phyloP scores from a whole-genome alignment of 495 filamentous ascomycete genomes.

The Penicillium macrosclerotiorum region DNA sequence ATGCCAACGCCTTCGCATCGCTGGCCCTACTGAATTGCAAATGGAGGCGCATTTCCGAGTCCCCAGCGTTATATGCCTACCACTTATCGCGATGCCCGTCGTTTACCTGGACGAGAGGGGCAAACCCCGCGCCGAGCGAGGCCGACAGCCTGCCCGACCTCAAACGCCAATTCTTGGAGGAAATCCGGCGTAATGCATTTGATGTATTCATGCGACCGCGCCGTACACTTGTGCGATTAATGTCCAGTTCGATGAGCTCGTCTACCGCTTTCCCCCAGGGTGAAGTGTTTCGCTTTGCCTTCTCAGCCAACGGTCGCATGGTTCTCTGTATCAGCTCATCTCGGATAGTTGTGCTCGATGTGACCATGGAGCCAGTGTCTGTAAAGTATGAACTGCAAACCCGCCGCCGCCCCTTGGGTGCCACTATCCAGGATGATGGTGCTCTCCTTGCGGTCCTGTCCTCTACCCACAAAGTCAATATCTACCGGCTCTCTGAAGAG shows the following conservation, averaged over 20 bases:
- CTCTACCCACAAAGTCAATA: conserved; percentile 74
- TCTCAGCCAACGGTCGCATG: conserved; percentile 70
- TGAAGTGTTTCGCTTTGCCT: conserved; percentile 80
- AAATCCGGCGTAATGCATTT: conserved; percentile 77
- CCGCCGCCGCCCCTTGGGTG: conserved; percentile 69
- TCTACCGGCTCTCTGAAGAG: conserved; percentile 65
- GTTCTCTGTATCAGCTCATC: conserved; percentile 84
- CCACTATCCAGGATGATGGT: conserved; percentile 78
- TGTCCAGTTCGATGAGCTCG: conserved; percentile 81
- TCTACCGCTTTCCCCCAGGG: conserved; percentile 77
- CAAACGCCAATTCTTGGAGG: conserved; percentile 63
- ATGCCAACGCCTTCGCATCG: conserved; percentile 79
- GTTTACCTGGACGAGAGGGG: conserved; percentile 55
- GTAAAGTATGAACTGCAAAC: conserved; percentile 81
- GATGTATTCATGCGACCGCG: conserved; percentile 71
- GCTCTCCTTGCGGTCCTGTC: conserved; percentile 75
- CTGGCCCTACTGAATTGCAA: conserved; percentile 74
- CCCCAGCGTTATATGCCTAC: conserved; percentile 68
- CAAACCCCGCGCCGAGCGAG: conserved; percentile 38
- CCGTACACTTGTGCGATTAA: conserved; percentile 68
- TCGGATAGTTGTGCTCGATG: conserved; percentile 75
- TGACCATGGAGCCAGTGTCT: conserved; percentile 51
- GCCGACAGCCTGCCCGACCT: conserved; percentile 58
- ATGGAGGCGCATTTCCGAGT: conserved; percentile 74
- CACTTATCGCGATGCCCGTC: conserved; percentile 73